Conservation (phyloP, 495 filamentous ascomycete genomes). For the Hyaloscypha variabilis region DNA sequence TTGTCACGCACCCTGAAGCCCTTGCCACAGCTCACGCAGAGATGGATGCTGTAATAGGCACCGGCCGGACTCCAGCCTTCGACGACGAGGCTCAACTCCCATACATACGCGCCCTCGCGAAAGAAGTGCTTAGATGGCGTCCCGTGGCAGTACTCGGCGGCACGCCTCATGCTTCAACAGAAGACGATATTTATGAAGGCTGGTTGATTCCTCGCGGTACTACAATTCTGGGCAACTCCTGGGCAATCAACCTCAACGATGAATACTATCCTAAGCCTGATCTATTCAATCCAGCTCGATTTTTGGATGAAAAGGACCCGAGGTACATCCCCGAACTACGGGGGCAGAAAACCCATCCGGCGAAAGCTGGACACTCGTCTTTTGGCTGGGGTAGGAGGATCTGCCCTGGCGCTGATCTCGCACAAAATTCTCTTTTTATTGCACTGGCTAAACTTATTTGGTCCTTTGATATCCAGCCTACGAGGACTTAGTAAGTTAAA, state of each 20-base stretch:
- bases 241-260: slow-evolving; percentile 67
- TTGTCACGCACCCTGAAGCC: slow-evolving; percentile 44
- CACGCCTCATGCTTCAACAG: slow-evolving; percentile 59
- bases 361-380: slow-evolving; percentile 44
- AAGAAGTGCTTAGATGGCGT: slow-evolving; percentile 56
- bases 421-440: slow-evolving; percentile 46
- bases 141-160: slow-evolving; percentile 56
- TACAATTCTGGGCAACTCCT: slow-evolving; percentile 49
- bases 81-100: slow-evolving; percentile 46
- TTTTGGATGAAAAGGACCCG: slow-evolving; percentile 41
- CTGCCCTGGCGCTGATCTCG: slow-evolving; percentile 50
- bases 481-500: neutral
- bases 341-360: slow-evolving; percentile 39
- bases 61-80: slow-evolving; percentile 45
- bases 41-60: slow-evolving; percentile 49
- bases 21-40: slow-evolving; percentile 47
- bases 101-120: slow-evolving; percentile 47
- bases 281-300: slow-evolving; percentile 55
- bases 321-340: slow-evolving; percentile 13
- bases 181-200: slow-evolving; percentile 56
- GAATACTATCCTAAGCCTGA: slow-evolving; percentile 61
- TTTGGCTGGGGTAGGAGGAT: slow-evolving; percentile 55
- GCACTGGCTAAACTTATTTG: slow-evolving; percentile 49
- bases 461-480: slow-evolving; percentile 42
- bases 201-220: slow-evolving; percentile 54